These are phyloP conservation scores for Litchi chinensis DNA, from an alignment of 345 rosid species.

Conservation along the genomic window DNA sequence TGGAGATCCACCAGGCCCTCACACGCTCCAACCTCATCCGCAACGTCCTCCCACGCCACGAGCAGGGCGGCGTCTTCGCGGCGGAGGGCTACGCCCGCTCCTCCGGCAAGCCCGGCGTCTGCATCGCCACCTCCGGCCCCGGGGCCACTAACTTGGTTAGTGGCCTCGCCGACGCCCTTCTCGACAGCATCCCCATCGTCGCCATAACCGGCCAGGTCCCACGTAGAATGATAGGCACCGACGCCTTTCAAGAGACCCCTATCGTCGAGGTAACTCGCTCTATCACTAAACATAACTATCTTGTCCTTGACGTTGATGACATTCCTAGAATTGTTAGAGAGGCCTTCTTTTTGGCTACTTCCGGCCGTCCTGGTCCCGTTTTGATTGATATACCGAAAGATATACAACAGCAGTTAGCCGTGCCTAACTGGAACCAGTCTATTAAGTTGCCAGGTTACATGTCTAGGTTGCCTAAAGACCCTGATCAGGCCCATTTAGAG, in stretches of 20 bases:
- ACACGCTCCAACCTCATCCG: constrained; percentile 77
- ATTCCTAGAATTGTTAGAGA: constrained; percentile 80
- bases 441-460: constrained; percentile 70
- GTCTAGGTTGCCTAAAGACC: constrained; percentile 79
- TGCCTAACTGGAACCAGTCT: constrained; percentile 72
- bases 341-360: constrained; percentile 84
- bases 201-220: constrained; percentile 95
- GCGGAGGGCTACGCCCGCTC: constrained; percentile 95
- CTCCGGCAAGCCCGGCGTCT: constrained; percentile 83
- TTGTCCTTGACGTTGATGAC: constrained; percentile 85
- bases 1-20: constrained; percentile 99
- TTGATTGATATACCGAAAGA: constrained; percentile 93
- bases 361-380: constrained; percentile 94
- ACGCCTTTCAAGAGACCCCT: constrained; percentile 93
- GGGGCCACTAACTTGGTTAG: constrained; percentile 92
- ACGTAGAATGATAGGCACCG: constrained; percentile 90
- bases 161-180: constrained; percentile 86
- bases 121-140: constrained; percentile 96
- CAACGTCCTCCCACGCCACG: constrained; percentile 93
- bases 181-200: constrained; percentile 87
- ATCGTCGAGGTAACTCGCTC: constrained; percentile 92
- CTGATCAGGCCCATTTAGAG: constrained; percentile 54
- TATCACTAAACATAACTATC: constrained; percentile 88
- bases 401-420: constrained; percentile 84
- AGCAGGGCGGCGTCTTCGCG: constrained; percentile 93